These are phyloP conservation scores for Adansonia grandidieri DNA, from an alignment of 441 rosid species.

Conservation along the genomic window DNA sequence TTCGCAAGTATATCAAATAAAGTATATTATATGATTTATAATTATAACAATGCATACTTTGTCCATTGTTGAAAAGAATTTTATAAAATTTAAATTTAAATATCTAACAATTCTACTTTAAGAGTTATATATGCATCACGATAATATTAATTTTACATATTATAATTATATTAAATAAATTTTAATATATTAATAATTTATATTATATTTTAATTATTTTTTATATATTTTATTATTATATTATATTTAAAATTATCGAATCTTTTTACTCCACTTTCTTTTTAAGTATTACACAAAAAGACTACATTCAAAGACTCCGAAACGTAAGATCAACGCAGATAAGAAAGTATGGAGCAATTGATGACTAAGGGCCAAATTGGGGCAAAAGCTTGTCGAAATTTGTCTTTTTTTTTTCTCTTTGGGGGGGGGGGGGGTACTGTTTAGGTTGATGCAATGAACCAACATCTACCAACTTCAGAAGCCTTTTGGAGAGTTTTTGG, in stretches of 20 bases:
- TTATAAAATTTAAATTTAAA: too few relatives aligned
- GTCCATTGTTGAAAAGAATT: too few relatives aligned
- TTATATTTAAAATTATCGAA: too few relatives aligned
- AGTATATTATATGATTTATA: too few relatives aligned
- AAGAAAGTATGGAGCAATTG: slow-evolving; percentile 6
- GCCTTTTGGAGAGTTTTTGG: not conserved
- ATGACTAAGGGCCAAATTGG: slow-evolving; percentile 1
- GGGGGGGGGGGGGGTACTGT: not conserved
- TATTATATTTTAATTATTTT: too few relatives aligned
- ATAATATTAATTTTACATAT: too few relatives aligned
- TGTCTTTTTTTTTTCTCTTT: not conserved
- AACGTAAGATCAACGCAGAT: slow-evolving; percentile 7
- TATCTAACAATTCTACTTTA: too few relatives aligned
- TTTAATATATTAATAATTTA: too few relatives aligned
- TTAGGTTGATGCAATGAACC: slow-evolving; percentile 18
- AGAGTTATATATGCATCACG: too few relatives aligned
- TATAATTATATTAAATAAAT: too few relatives aligned
- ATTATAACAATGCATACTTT: too few relatives aligned
- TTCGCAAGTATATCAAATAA: not conserved
- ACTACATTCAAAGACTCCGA: slow-evolving; percentile 7
- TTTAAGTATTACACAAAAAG: not conserved
- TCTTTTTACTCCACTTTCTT: not conserved
- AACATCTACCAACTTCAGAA: slow-evolving; percentile 4
- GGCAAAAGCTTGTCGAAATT: not conserved
- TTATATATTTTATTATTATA: too few relatives aligned